phyloP scores from a whole-genome alignment of 1,284 basidiomycete genomes.

The Ustilago loliicola region DNA sequence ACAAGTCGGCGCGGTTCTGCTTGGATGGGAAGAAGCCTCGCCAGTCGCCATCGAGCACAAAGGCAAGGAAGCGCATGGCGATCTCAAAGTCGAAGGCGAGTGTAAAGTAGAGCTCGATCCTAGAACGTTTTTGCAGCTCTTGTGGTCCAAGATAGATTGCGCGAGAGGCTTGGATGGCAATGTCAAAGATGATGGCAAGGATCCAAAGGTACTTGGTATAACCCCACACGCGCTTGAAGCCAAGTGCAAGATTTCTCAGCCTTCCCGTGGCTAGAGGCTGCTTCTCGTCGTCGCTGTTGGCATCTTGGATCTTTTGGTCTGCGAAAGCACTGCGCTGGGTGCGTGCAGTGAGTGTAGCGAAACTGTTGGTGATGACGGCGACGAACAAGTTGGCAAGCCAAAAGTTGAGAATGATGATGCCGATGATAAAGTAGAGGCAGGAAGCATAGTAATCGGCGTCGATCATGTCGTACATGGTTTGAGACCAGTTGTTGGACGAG shows the following conservation, averaged over 20 bases:
- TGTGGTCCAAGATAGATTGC: conserved; percentile 72
- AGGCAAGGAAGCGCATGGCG: conserved; percentile 76
- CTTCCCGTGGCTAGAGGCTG: conserved; percentile 19
- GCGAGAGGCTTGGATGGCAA: conserved; percentile 83
- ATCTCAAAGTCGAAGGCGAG: conserved; percentile 91
- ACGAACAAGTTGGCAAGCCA: conserved; percentile 89
- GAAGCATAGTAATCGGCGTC: conserved; percentile 91
- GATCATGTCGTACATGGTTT: conserved; percentile 90
- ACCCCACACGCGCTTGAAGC: conserved; percentile 64
- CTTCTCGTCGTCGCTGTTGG: conserved; percentile 21
- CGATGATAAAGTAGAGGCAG: conserved; percentile 87
- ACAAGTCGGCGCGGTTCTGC: conserved; percentile 83
- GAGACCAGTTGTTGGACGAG: conserved; percentile 74
- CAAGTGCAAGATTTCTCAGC: conserved; percentile 54
- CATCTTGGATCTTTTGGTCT: conserved; percentile 70
- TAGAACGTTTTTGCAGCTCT: conserved; percentile 59
- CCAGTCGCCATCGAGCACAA: conserved; percentile 85
- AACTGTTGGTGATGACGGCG: conserved; percentile 95
- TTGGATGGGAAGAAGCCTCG: conserved; percentile 78
- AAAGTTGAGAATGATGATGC: conserved; percentile 71
- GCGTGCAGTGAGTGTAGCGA: conserved; percentile 87
- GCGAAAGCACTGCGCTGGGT: conserved; percentile 95
- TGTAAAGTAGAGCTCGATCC: conserved; percentile 84
- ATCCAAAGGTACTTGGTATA: conserved; percentile 73
- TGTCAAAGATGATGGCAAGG: conserved; percentile 74